Evolutionary conservation across 192 early-diverging fungal genomes (phyloP), one percentile per base, ranked within the genome.

Genomic region (Fimicolochytrium jonesii): DNA sequence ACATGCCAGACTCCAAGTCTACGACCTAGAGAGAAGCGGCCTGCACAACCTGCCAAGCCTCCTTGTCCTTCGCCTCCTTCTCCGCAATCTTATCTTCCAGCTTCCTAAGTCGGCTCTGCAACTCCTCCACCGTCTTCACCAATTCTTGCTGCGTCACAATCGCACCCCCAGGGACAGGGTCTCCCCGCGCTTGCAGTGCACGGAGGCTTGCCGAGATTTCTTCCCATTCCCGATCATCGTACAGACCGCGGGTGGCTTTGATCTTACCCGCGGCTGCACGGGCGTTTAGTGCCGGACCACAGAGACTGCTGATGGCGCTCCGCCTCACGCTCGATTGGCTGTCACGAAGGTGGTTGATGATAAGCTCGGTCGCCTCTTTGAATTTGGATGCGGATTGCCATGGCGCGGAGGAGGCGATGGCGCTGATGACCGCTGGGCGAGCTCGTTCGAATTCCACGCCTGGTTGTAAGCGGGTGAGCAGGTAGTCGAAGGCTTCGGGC

Each of bases 401-500:
- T 20, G 22, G 41, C 26, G 59, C 62, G 7, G 36, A 31, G 17
- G 15, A 23, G 4, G 56, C 63, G 59, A 67, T 47, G 6, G 58
- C 72, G 18, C 32, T 39, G 10, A 69, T 39, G n/a, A 63, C 72
- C n/a, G 50, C 44, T 7, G 59, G 35, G 4, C 50, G 54, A 31
- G 44, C 60, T 17, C 15, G 64, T 29, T 58, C 47, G 37, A 36
- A 68, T 47, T 64, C 71, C 33, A 31, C 22, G 28, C 55, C 68
- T 30, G 45, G 32, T 13, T 43, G 46, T n/a, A 51, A 10, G 34
- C 57, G 67, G 4, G 30, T 43, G 18, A 74, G 33, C 32, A 77
- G 61, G 29, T 75, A 72, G 1, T 60, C 62, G 61, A 72, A 78
- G 2, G 67, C 64, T 56, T 64, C 71, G 15, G 65, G 42, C 52